A percentile compares a stretch with the other conserved stretches of the same genome.
These are phyloP conservation scores for Alliaria petiolata DNA, from an alignment of 345 rosid genomes.

Conservation along the genomic window DNA sequence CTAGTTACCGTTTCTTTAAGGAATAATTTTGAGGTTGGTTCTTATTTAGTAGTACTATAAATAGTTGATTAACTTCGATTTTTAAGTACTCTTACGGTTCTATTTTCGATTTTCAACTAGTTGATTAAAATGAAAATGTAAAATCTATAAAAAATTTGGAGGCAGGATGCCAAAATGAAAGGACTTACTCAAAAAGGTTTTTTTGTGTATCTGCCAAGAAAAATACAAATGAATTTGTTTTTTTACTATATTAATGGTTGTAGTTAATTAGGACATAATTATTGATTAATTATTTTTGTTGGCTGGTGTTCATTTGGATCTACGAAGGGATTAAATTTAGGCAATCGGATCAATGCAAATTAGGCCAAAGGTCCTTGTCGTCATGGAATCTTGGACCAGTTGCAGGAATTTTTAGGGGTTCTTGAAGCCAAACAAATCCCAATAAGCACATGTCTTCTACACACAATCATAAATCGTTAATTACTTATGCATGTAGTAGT, in stretches of 20 bases:
- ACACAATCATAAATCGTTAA: constrained; percentile 12
- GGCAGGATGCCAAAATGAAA: not conserved
- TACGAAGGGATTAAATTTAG: constrained; percentile 29
- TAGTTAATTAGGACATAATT: not conserved
- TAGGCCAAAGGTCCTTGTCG: constrained; percentile 29
- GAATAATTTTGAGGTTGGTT: not conserved
- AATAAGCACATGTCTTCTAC: constrained; percentile 25
- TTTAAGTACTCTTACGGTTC: not conserved
- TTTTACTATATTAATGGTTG: constrained; percentile 13
- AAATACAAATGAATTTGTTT: not conserved
- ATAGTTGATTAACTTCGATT: not conserved
- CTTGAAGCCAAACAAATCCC: constrained; percentile 36
- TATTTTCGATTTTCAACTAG: too few species aligned
- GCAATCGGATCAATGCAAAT: constrained; percentile 27
- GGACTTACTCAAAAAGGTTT: not conserved
- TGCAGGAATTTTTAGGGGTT: constrained; percentile 30
- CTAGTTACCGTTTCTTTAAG: not conserved
- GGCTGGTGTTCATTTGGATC: constrained; percentile 32
- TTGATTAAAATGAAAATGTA: too few species aligned
- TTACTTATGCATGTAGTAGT: constrained; percentile 1
- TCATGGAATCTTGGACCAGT: constrained; percentile 38
- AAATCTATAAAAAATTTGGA: not conserved
- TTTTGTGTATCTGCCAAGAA: constrained; percentile 3
- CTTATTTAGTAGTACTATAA: not conserved
- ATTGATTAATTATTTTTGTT: not conserved